Evolutionary conservation across 2,329 filamentous ascomycete species (phyloP).

Genomic region (Aspergillus latus): DNA sequence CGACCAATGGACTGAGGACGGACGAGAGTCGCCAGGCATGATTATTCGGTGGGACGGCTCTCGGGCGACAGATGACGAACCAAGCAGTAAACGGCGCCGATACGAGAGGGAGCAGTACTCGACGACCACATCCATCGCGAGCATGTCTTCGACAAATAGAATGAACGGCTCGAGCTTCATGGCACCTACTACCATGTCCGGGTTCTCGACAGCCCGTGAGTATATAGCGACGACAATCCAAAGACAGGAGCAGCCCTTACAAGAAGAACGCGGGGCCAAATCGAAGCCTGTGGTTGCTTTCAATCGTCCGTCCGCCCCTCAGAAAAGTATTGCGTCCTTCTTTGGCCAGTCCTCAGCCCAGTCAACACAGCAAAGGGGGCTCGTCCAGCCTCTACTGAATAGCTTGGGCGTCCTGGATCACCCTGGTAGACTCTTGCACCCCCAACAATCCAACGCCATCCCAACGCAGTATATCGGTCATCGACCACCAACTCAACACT

Average conservation of each 20-base stretch:
- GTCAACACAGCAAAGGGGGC: slow-evolving; percentile 19
- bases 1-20: slow-evolving; percentile 66
- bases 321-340: slow-evolving; percentile 55
- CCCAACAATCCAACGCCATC: slow-evolving; percentile 19
- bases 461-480: slow-evolving; percentile 27
- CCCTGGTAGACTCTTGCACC: slow-evolving; percentile 9
- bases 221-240: slow-evolving; percentile 47
- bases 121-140: slow-evolving; percentile 33
- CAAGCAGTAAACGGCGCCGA: slow-evolving; percentile 30
- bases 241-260: slow-evolving; percentile 10
- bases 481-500: slow-evolving; percentile 34
- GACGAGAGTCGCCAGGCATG: slow-evolving; percentile 47
- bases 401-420: slow-evolving; percentile 13
- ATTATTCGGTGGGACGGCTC: slow-evolving; percentile 41
- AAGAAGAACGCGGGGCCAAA: slow-evolving; percentile 31
- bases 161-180: slow-evolving; percentile 56
- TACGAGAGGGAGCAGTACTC: slow-evolving; percentile 25
- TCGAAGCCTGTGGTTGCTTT: slow-evolving; percentile 28
- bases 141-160: slow-evolving; percentile 51
- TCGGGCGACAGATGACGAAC: slow-evolving; percentile 23
- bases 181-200: slow-evolving; percentile 45
- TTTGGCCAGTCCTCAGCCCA: slow-evolving; percentile 38
- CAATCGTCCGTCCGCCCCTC: slow-evolving; percentile 44
- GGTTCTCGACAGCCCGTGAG: slow-evolving; percentile 63
- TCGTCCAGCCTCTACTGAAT: slow-evolving; percentile 13